Percentiles rank a stretch among this genome's conserved stretches.
phyloP scores from a whole-genome alignment of 2,329 filamentous ascomycete genomes.

The Aspergillus sp. region DNA sequence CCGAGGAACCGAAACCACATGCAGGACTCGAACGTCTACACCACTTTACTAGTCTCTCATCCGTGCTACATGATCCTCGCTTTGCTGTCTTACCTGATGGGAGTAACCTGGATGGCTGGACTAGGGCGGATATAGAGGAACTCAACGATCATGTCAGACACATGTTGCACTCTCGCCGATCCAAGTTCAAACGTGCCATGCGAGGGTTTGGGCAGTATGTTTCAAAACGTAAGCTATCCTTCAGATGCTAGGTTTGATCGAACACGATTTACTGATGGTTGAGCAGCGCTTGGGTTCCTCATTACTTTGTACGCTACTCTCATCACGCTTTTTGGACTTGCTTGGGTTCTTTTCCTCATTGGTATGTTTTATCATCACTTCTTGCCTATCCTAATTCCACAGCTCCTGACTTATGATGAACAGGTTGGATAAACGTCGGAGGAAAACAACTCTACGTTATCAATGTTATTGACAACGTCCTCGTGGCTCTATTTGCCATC shows the following conservation, averaged over 20 bases:
- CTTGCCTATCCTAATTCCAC: neutral
- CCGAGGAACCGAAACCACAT: constrained; percentile 9
- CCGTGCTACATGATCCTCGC: constrained; percentile 62
- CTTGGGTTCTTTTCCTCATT: constrained; percentile 88
- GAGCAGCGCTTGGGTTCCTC: constrained; percentile 67
- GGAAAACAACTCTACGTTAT: constrained; percentile 64
- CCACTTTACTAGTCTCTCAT: constrained; percentile 59
- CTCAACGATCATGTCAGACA: constrained; percentile 84
- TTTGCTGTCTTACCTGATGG: constrained; percentile 78
- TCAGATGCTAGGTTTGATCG: neutral
- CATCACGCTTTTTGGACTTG: constrained; percentile 78
- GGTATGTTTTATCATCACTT: constrained; percentile 37
- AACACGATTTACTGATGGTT: neutral
- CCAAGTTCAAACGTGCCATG: constrained; percentile 73
- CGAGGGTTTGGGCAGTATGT: constrained; percentile 79
- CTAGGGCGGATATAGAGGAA: constrained; percentile 65
- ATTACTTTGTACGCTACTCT: constrained; percentile 78
- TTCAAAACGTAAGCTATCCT: constrained; percentile 52
- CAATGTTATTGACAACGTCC: constrained; percentile 65
- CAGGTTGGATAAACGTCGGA: constrained; percentile 76
- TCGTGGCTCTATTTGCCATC: constrained; percentile 66
- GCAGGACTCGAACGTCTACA: constrained; percentile 14
- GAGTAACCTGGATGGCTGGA: constrained; percentile 69
- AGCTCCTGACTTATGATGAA: neutral
- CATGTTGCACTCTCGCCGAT: constrained; percentile 76